A percentile compares a stretch with the other conserved stretches of the same genome.
Conservation (phyloP, 2,329 filamentous ascomycete genomes). For the Fusarium sp. region DNA sequence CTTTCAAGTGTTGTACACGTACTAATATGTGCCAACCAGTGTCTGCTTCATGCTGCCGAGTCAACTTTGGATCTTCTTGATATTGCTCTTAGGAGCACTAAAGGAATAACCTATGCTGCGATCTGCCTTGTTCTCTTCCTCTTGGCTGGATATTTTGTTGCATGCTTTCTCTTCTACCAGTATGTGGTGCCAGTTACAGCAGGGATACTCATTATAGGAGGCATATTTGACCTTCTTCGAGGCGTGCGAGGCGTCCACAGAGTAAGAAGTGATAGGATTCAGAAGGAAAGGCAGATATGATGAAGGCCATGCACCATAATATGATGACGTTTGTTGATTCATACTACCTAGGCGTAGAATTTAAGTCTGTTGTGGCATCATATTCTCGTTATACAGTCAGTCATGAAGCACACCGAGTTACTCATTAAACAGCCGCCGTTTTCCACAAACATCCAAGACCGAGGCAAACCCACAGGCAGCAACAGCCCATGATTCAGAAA, state of each 20-base stretch:
- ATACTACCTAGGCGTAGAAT: background rate
- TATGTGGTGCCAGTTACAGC: conserved; percentile 6
- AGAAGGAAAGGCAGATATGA: background rate
- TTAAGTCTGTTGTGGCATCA: background rate
- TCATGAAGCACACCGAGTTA: background rate
- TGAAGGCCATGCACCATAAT: background rate
- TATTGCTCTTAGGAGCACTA: conserved; percentile 4
- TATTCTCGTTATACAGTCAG: background rate
- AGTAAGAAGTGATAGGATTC: background rate
- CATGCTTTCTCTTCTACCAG: conserved; percentile 14
- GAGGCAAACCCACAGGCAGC: background rate
- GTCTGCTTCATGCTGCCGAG: background rate
- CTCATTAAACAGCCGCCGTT: background rate
- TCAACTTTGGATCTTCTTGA: conserved; percentile 5
- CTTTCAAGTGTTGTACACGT: background rate
- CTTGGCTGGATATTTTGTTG: background rate
- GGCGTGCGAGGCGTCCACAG: background rate
- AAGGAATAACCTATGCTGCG: background rate
- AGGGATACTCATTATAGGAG: background rate
- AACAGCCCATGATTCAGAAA: conserved; percentile 7
- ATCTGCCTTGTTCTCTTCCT: conserved; percentile 9
- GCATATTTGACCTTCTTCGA: conserved; percentile 1
- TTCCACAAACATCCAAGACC: background rate
- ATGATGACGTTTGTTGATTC: background rate
- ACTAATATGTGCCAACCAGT: background rate